These are phyloP conservation scores for Yamadazyma sp. DNA, from an alignment of 805 yeast species.

Conservation along the genomic window DNA sequence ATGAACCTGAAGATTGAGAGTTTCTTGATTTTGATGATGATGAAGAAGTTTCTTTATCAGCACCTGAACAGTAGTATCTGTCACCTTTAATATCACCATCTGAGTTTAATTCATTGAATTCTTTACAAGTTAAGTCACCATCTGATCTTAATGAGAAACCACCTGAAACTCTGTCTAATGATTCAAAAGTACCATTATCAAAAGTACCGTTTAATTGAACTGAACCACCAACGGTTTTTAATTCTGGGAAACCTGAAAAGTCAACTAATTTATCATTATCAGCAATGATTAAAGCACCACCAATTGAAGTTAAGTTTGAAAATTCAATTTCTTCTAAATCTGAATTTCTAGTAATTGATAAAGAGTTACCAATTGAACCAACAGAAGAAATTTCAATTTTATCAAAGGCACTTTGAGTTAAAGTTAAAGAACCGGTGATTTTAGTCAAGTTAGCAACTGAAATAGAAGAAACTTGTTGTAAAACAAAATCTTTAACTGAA, in stretches of 20 bases:
- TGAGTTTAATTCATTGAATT: conserved; percentile 67
- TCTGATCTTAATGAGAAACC: conserved; percentile 80
- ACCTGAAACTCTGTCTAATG: conserved; percentile 81
- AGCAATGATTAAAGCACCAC: conserved; percentile 90
- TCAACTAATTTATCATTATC: conserved; percentile 73
- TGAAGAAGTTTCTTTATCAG: conserved; percentile 43
- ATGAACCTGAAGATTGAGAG: conserved; percentile 21
- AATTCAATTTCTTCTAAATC: conserved; percentile 68
- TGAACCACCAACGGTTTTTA: conserved; percentile 85
- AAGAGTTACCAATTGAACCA: conserved; percentile 71
- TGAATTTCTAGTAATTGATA: conserved; percentile 71
- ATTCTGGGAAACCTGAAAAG: conserved; percentile 70
- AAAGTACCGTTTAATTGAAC: conserved; percentile 77
- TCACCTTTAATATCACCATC: conserved; percentile 90
- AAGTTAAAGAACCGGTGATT: conserved; percentile 80
- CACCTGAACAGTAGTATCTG: conserved; percentile 72
- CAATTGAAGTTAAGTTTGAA: conserved; percentile 66
- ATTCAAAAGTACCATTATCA: conserved; percentile 71
- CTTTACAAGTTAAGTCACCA: conserved; percentile 78
- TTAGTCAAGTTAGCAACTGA: conserved; percentile 63
- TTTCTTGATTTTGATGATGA: conserved; percentile 38
- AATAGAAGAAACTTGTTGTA: conserved; percentile 76
- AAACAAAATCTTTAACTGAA: conserved; percentile 85
- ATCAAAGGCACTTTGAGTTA: conserved; percentile 68
- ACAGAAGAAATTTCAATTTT: conserved; percentile 54